Percentiles rank a stretch among this genome's conserved stretches.
phyloP scores from a whole-genome alignment of 768 basidiomycete genomes.

The Tylopilus plumbeoviolaceoides region DNA sequence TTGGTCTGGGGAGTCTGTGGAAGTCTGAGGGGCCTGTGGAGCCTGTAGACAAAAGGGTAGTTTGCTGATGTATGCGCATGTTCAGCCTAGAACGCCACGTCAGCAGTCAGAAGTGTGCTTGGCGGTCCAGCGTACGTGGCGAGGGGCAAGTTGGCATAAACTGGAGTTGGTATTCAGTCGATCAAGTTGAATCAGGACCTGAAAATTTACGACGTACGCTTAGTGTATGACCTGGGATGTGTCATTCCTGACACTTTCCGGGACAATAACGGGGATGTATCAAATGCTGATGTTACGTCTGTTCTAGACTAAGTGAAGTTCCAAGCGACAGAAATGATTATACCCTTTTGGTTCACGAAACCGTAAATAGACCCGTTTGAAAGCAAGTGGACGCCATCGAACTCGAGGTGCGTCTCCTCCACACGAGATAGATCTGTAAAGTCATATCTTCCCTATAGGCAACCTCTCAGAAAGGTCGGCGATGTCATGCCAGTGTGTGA shows the following conservation, averaged over 20 bases:
- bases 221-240: conserved; percentile 56
- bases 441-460: conserved; percentile 63
- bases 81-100: no score
- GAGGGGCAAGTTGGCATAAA: no score
- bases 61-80: no score
- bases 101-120: no score
- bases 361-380: conserved; percentile 75
- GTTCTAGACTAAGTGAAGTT: neutral
- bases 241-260: conserved; percentile 48
- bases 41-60: no score
- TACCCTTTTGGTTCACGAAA: conserved; percentile 61
- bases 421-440: conserved; percentile 46
- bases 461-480: conserved; percentile 1
- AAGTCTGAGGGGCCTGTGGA: no score
- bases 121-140: no score
- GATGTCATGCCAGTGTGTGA: neutral
- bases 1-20: no score
- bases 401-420: conserved; percentile 63
- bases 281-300: conserved; percentile 64
- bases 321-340: conserved; percentile 10
- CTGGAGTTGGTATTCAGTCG: no score
- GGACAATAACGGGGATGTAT: conserved; percentile 61
- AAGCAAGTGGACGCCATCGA: conserved; percentile 75
- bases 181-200: no score
- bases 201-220: no score